Conservation (phyloP, 2,329 filamentous ascomycete species). For the Lecanicillium sp. region DNA sequence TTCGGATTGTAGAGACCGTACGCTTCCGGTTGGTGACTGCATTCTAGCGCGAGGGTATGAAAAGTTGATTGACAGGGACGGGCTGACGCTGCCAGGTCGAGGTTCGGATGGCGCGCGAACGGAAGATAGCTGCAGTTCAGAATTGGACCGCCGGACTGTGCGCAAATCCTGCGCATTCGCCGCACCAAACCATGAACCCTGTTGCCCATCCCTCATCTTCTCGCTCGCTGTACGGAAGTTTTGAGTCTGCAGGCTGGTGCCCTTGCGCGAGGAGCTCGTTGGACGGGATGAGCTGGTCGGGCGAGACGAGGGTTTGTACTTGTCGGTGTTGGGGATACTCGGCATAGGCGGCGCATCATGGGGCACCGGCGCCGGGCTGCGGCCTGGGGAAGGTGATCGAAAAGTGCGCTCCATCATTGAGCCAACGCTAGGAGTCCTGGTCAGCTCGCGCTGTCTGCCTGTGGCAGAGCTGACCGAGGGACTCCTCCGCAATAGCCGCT, state of each 20-base stretch:
- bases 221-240: slow-evolving; percentile 50
- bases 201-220: slow-evolving; percentile 36
- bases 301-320: slow-evolving; percentile 21
- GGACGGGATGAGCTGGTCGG: slow-evolving; percentile 19
- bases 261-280: slow-evolving; percentile 21
- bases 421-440: slow-evolving; percentile 61
- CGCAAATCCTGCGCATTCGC: slow-evolving; percentile 36
- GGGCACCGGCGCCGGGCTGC: slow-evolving; percentile 34
- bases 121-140: slow-evolving; percentile 29
- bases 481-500: slow-evolving; percentile 70
- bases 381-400: slow-evolving; percentile 62
- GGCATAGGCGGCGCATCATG: slow-evolving; percentile 68
- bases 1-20: slow-evolving; percentile 13
- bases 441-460: slow-evolving; percentile 45
- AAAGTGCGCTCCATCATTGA: slow-evolving; percentile 91
- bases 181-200: slow-evolving; percentile 44
- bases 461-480: slow-evolving; percentile 64
- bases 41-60: slow-evolving; percentile 48
- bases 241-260: slow-evolving; percentile 40
- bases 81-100: slow-evolving; percentile 41
- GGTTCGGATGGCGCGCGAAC: slow-evolving; percentile 25
- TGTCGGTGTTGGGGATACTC: slow-evolving; percentile 52
- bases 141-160: slow-evolving; percentile 41
- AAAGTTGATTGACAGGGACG: slow-evolving; percentile 53
- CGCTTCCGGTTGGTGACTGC: slow-evolving; percentile 27